phyloP scores from a whole-genome alignment of 1,284 basidiomycete genomes.

The Rhodofomes roseus region DNA sequence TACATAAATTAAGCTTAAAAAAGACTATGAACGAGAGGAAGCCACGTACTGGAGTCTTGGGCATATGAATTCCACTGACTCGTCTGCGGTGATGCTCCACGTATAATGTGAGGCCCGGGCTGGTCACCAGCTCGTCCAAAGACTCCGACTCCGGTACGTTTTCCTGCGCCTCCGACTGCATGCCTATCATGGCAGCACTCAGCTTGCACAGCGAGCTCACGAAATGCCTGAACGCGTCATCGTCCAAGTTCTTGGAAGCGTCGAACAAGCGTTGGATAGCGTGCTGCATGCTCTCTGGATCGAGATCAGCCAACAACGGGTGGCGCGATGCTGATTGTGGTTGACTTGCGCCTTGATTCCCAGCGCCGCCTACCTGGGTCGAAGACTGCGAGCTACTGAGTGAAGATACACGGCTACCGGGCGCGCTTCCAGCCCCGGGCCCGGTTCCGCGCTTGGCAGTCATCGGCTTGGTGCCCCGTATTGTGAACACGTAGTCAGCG shows the following conservation, averaged over 20 bases:
- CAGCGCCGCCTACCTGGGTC: constrained; percentile 6
- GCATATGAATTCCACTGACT: constrained; percentile 82
- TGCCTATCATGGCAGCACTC: constrained; percentile 86
- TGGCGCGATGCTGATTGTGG: constrained; percentile 35
- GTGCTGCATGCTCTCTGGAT: constrained; percentile 67
- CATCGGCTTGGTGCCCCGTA: constrained; percentile 39
- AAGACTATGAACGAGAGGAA: not conserved
- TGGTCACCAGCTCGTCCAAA: constrained; percentile 38
- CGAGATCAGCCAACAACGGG: constrained; percentile 69
- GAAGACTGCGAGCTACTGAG: constrained; percentile 24
- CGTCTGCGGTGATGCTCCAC: constrained; percentile 58
- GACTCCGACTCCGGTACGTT: constrained; percentile 34
- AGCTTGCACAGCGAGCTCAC: constrained; percentile 80
- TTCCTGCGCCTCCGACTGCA: constrained; percentile 53
- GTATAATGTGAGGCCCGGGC: constrained; percentile 37
- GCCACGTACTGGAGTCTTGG: constrained; percentile 59
- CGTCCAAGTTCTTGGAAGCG: constrained; percentile 78
- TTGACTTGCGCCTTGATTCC: constrained; percentile 5
- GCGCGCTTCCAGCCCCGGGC: constrained; percentile 25
- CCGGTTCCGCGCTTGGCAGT: constrained; percentile 36
- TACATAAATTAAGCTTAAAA: not conserved
- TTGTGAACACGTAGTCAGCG: constrained; percentile 83
- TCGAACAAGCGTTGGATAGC: constrained; percentile 84
- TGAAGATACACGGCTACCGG: constrained; percentile 36
- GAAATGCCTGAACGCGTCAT: constrained; percentile 80